Base-by-base conservation (phyloP, 2,329 filamentous ascomycete genomes). In the Emmonsia crescens region DNA sequence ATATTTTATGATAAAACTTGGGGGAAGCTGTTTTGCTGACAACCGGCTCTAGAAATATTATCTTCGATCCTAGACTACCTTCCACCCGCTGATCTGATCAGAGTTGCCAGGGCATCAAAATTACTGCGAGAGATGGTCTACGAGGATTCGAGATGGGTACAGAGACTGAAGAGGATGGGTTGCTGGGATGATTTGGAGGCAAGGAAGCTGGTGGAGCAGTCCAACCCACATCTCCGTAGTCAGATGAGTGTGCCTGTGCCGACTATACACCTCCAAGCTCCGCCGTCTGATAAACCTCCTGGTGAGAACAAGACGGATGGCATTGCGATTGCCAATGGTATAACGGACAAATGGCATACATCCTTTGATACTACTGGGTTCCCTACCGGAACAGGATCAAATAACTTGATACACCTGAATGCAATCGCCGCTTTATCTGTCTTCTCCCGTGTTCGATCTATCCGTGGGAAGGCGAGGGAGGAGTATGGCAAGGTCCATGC, bases 81-180 rank as follows among this genome's bases (percentile, higher is more conserved):
- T 46, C 88, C 90, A 46, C 83, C 96, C 33, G 79, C 87, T 63
- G 93, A 96, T 74, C 86, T 96, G 69, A 83, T 97, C 72, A 85
- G 86, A 67, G 93, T 91, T 72, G 93, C 94, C 52, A 86, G 88
- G 65, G 86, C 89, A 29, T 96, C 91, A 62, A 88, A 85, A 71
- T 89, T 90, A 64, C 85, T 97, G 82, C 88, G 89, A 72, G 94
- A 99, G 76, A 99, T 99, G 92, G 92, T 96, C 2, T 99, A 97
- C 76, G 94, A 99, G 74, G 94, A 99, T 74, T 90, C 91, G 57
- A 84, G 93, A 78, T 99, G 94, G 94, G 89, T 97, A 46, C 85
- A 89, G 65, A 84, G 89, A 65, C 76, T 99, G 60, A 89, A 89
- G 72, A 86, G 83, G 62, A 96, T 99, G 86, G 89, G 88, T 1